Evolutionary conservation across 148 eudicot genomes (phyloP).

Genomic region (Nepenthes gracilis): DNA sequence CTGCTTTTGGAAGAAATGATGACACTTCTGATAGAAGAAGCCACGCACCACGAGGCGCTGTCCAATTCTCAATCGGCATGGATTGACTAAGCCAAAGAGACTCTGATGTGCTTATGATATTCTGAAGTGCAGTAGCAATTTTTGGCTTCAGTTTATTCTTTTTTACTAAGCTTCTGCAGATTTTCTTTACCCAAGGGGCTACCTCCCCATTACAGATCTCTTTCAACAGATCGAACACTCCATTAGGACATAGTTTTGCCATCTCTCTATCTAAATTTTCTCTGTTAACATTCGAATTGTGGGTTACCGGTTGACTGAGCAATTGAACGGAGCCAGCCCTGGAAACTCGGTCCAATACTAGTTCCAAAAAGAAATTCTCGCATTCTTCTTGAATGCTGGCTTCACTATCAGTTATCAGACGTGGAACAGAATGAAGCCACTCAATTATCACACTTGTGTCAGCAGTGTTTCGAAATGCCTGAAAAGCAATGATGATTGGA

Average conservation of each 20-base stretch:
- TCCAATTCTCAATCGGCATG: slow-evolving; percentile 88
- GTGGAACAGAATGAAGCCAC: slow-evolving; percentile 95
- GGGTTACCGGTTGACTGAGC: slow-evolving; percentile 3
- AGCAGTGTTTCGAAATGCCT: slow-evolving; percentile 70
- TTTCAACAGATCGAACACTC: slow-evolving; percentile 52
- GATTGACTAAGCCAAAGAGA: slow-evolving; percentile 51
- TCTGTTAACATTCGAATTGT: slow-evolving; percentile 16
- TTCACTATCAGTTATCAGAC: slow-evolving; percentile 73
- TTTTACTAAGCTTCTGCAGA: slow-evolving; percentile 76
- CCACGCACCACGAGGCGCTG: slow-evolving; percentile 96
- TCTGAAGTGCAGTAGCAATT: slow-evolving; percentile 69
- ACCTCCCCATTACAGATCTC: slow-evolving; percentile 79
- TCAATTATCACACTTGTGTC: slow-evolving; percentile 51
- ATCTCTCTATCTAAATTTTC: slow-evolving; percentile 26
- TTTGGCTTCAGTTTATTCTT: slow-evolving; percentile 58
- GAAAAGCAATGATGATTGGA: slow-evolving; percentile 7
- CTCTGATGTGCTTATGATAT: slow-evolving; percentile 62
- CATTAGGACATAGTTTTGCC: slow-evolving; percentile 36
- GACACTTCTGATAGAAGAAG: slow-evolving; percentile 85
- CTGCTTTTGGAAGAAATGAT: slow-evolving; percentile 51
- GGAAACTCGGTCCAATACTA: slow-evolving; percentile 68
- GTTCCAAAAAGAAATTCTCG: slow-evolving; percentile 71
- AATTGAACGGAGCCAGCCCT: slow-evolving; percentile 32
- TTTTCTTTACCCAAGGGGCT: slow-evolving; percentile 83
- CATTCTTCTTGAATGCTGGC: slow-evolving; percentile 96